These are phyloP conservation scores for Leishmania tarentolae DNA, from an alignment of 208 protist genomes.

Conservation along the genomic window DNA sequence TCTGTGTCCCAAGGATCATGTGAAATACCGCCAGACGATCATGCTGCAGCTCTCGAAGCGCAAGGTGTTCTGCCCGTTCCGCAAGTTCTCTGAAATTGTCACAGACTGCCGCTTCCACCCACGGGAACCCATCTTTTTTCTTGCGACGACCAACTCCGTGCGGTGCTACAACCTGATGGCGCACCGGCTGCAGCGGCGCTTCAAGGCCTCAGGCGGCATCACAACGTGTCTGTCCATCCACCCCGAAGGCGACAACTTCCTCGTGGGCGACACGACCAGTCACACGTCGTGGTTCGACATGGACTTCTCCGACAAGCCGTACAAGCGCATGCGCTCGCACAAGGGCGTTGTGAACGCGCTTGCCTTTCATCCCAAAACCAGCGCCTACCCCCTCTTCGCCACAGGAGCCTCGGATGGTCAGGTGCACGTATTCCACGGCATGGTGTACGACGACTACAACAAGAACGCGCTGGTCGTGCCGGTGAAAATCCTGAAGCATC, in stretches of 20 bases:
- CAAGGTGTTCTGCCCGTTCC: conserved; percentile 92
- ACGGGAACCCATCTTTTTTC: conserved; percentile 98
- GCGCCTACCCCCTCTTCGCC: conserved; percentile 97
- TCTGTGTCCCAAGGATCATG: conserved; percentile 93
- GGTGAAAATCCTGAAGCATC: conserved; percentile 98
- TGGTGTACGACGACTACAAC: conserved; percentile 97
- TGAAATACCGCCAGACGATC: conserved; percentile 93
- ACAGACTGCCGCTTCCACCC: conserved; percentile 98
- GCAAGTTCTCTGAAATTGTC: conserved; percentile 90
- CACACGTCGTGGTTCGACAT: conserved; percentile 98
- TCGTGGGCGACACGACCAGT: conserved; percentile 92
- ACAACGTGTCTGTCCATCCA: conserved; percentile 96
- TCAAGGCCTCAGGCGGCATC: conserved; percentile 87
- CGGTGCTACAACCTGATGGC: conserved; percentile 98
- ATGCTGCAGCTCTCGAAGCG: conserved; percentile 94
- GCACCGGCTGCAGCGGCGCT: conserved; percentile 95
- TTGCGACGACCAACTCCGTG: conserved; percentile 94
- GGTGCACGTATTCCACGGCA: conserved; percentile 95
- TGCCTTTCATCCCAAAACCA: conserved; percentile 88
- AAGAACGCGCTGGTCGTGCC: conserved; percentile 99
- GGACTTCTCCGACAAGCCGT: conserved; percentile 95
- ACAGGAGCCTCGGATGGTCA: conserved; percentile 96
- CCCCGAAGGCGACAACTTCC: conserved; percentile 97
- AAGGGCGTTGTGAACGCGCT: conserved; percentile 93
- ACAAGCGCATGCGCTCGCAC: conserved; percentile 97